phyloP scores from a whole-genome alignment of 225 moss, liverwort and hornwort genomes.

The Sphagnum contortum region DNA sequence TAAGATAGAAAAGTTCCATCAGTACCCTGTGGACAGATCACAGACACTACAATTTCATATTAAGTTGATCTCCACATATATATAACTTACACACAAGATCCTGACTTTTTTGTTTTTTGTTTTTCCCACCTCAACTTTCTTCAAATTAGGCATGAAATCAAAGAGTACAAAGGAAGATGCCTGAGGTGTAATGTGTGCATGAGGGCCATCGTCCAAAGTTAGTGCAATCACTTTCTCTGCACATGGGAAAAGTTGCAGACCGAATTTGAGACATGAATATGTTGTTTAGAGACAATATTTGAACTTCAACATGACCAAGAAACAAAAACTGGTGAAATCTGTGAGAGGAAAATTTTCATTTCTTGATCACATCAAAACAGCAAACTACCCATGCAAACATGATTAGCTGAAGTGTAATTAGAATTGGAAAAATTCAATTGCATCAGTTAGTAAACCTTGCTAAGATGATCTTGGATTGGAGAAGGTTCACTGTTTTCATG shows the following conservation, averaged over 20 bases:
- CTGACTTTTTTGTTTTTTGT: background rate
- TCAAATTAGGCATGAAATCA: background rate
- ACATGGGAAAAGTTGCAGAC: no score
- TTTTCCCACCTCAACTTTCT: background rate
- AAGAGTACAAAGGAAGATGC: conserved; percentile 3
- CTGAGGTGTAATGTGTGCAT: conserved; percentile 50
- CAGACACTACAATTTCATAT: no score
- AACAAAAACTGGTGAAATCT: no score
- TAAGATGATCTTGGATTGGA: background rate
- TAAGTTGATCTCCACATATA: no score
- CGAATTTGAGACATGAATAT: no score
- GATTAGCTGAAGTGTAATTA: background rate
- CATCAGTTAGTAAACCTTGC: background rate
- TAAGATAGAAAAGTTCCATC: no score
- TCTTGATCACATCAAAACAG: background rate
- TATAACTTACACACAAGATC: no score
- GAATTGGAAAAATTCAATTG: background rate
- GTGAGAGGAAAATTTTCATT: no score
- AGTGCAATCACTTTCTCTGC: conserved; percentile 51
- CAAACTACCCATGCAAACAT: background rate
- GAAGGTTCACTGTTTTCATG: background rate
- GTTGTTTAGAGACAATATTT: no score
- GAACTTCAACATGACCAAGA: no score
- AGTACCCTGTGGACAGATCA: no score
- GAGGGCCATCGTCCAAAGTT: conserved; percentile 58